These are phyloP conservation scores for Lasiodiplodia sp. DNA, from an alignment of 2,329 filamentous ascomycete species.

Conservation along the genomic window DNA sequence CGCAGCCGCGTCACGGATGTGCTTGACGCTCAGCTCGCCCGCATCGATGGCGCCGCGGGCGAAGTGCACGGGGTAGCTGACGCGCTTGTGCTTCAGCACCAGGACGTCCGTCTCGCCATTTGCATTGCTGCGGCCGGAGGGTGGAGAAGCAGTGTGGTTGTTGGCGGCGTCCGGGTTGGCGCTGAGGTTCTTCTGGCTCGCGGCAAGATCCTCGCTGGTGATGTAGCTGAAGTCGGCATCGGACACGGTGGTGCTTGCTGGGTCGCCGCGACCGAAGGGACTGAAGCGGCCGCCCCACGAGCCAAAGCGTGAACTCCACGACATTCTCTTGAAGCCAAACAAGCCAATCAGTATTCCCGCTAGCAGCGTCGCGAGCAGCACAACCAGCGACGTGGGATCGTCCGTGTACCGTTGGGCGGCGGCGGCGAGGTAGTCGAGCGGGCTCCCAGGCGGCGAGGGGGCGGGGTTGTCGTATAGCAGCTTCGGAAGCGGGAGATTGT, in stretches of 20 bases:
- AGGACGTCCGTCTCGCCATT: constrained; percentile 70
- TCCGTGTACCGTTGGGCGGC: constrained; percentile 13
- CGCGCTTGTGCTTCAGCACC: constrained; percentile 71
- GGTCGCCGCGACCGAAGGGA: constrained; percentile 54
- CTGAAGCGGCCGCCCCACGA: constrained; percentile 56
- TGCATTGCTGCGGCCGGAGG: constrained; percentile 17
- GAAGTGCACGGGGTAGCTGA: constrained; percentile 74
- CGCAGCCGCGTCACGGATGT: constrained; percentile 72
- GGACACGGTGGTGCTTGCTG: constrained; percentile 62
- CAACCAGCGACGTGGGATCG: constrained; percentile 21
- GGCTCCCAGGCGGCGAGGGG: constrained; percentile 41
- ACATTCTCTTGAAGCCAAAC: constrained; percentile 46
- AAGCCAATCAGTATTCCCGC: constrained; percentile 47
- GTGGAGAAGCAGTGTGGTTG: constrained; percentile 32
- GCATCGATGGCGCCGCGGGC: constrained; percentile 78
- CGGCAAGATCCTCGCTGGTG: constrained; percentile 74
- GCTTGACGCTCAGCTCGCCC: constrained; percentile 71
- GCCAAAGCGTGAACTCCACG: constrained; percentile 57
- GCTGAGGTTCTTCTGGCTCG: constrained; percentile 38
- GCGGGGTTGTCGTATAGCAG: constrained; percentile 41
- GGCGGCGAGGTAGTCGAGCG: constrained; percentile 12
- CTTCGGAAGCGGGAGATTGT: constrained; percentile 47
- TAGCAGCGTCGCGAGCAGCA: constrained; percentile 40
- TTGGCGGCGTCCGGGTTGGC: constrained; percentile 36
- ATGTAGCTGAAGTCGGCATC: constrained; percentile 84